Evolutionary conservation across 441 rosid genomes (phyloP), one percentile per base, ranked within the genome.

Genomic region (Capsella rubella): DNA sequence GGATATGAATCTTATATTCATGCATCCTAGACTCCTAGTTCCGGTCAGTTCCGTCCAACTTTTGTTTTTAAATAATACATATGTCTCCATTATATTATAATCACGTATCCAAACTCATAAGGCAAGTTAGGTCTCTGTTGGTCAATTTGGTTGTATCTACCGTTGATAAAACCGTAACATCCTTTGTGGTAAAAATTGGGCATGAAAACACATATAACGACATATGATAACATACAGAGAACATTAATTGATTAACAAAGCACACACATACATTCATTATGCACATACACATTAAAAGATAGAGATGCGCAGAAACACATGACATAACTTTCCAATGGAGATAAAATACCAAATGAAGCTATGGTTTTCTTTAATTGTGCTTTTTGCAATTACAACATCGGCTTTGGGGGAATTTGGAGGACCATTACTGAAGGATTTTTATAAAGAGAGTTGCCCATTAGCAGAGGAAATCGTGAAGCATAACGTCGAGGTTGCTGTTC

Each of bases 381-480:
- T 86, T 40, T 28, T 64, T 37, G 47, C 69, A 75, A 65, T 78
- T 59, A 61, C 69, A 6, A 73, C 31, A 8, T 32, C 43, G 1
- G 62, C 53, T 40, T 69, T 61, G 15, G 65, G 74, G 12, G 68
- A 34, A 5, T 79, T 65, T 61, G 78, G 70, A 13, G 82, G 78
- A 14, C 58, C 64, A 71, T 81, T 89, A 37, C 72, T 71, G 28
- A 60, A 71, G 14, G 86, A 81, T 32, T 91, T 83, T 76, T 91
- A 91, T 86, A 83, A 84, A 79, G 90, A 89, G 82, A 86, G 79
- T 16, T 93, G 97, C 54, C 96, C 97, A 25, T 59, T 79, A 37
- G 90, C 89, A 16, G 90, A 88, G 71, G 87, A 89, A 54, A 91
- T 89, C 12, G 87, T 88, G n/a, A 85, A 85, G 69, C 79, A 78